These are phyloP conservation scores for Ascochyta lentis DNA, from an alignment of 2,329 filamentous ascomycete species.

Conservation along the genomic window DNA sequence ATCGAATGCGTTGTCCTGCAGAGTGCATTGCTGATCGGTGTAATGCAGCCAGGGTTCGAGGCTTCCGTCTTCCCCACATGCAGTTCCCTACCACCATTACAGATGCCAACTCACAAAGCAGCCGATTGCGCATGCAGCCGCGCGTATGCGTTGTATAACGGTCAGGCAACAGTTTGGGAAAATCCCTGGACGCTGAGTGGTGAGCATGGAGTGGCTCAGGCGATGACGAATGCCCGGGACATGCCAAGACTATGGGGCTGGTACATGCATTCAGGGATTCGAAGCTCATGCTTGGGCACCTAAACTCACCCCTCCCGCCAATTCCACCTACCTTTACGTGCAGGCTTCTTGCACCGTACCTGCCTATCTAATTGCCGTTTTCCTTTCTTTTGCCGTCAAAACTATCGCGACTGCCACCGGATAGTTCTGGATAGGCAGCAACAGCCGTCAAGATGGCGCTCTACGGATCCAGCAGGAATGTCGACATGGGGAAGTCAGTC, in stretches of 20 bases:
- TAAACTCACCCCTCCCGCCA: constrained; percentile 16
- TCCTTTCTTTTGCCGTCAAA: neutral
- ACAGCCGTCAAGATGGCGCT: constrained; percentile 39
- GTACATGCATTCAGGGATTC: constrained; percentile 23
- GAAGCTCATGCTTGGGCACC: constrained; percentile 26
- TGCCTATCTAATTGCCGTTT: constrained; percentile 9
- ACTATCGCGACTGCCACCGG: constrained; percentile 16
- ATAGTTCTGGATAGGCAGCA: constrained; percentile 27
- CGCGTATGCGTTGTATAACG: constrained; percentile 42
- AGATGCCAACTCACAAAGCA: constrained; percentile 34
- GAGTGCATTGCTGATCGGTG: constrained; percentile 37
- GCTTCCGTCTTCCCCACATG: constrained; percentile 20
- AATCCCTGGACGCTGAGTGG: neutral
- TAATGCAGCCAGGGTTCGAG: constrained; percentile 25
- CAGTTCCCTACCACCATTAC: constrained; percentile 25
- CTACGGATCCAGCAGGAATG: constrained; percentile 59
- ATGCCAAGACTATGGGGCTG: constrained; percentile 26
- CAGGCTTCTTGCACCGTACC: constrained; percentile 19
- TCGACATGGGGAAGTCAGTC: constrained; percentile 67
- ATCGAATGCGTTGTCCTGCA: constrained; percentile 45
- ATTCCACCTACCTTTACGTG: constrained; percentile 12
- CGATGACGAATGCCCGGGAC: constrained; percentile 36
- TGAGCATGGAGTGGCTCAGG: constrained; percentile 23
- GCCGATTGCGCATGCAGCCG: constrained; percentile 43
- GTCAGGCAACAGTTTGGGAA: constrained; percentile 27